Evolutionary conservation across 305 asterid species (phyloP), one percentile per base, ranked within the genome.

Genomic region (Lippia alba): DNA sequence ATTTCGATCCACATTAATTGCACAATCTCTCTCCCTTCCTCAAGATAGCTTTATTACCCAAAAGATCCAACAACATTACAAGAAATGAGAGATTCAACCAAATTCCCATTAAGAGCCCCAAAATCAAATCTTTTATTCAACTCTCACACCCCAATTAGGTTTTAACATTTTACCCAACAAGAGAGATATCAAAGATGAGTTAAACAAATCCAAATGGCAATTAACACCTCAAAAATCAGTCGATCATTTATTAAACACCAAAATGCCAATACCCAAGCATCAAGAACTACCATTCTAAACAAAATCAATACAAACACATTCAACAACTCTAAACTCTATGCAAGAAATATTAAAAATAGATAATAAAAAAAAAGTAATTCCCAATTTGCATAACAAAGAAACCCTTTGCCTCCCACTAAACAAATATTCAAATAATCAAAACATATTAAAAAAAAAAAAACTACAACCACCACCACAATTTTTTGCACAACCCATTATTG

Each of bases 351-450:
- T n/a, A n/a, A 36, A 20, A 45, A 4, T 0, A 2, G 16, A n/a
- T 5, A 16, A 19, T 14, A 8, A 33, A 64, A 24, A 24, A 32
- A 40, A 19, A 48, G 3, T 15, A 49, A 41, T 9, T 12, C 3
- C 73, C 81, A 80, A 70, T 61, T 80, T 80, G 75, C 79, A 71
- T 64, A 56, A 53, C 51, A 14, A 66, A 32, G 18, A 71, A 75
- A 50, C 71, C 74, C 56, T 55, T 63, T 63, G 61, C 64, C 61
- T 53, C 15, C 79, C 83, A 79, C 75, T 74, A 70, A 39, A 46
- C 72, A 19, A 68, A 57, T 57, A 56, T 46, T 17, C 53, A 72
- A 77, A 39, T 19, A 67, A 71, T 61, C 59, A 39, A 46, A 14
- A 61, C 66, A 60, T 54, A 61, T 76, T 59, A 15, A 56, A 39